These are phyloP conservation scores for Pythium folliculosum DNA, from an alignment of 352 stramenopile species.

Conservation along the genomic window DNA sequence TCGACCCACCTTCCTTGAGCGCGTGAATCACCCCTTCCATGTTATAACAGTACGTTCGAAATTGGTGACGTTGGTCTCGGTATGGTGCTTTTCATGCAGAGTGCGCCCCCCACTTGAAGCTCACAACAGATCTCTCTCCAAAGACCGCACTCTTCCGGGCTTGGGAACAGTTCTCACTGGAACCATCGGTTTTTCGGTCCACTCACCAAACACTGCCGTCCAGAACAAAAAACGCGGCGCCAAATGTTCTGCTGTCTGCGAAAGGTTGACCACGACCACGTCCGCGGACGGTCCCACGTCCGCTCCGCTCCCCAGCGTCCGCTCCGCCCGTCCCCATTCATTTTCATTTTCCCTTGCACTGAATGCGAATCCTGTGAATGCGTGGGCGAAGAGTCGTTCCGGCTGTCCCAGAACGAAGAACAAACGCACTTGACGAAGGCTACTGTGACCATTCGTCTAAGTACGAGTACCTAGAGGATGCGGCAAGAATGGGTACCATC, in stretches of 20 bases:
- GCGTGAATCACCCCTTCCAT: too few relatives aligned
- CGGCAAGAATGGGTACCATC: background rate
- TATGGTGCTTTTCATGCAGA: too few relatives aligned
- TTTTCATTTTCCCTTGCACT: background rate
- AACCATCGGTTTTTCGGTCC: background rate
- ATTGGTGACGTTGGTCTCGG: background rate
- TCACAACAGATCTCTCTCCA: background rate
- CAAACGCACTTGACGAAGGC: background rate
- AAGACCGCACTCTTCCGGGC: background rate
- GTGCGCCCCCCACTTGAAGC: background rate
- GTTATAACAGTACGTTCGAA: background rate
- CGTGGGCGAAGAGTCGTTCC: constrained; percentile 5
- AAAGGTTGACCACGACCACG: background rate
- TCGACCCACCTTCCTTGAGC: too few relatives aligned
- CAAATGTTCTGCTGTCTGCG: background rate
- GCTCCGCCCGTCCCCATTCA: background rate
- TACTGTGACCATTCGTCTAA: constrained; percentile 10
- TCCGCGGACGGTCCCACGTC: background rate
- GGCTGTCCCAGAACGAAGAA: constrained; percentile 13
- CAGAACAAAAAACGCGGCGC: background rate
- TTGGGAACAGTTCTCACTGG: background rate
- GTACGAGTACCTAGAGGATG: constrained; percentile 10
- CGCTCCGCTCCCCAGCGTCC: background rate
- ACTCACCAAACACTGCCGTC: background rate
- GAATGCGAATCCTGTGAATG: constrained; percentile 25